phyloP scores from a whole-genome alignment of 306 rosid species.

The Corylus heterophylla region DNA sequence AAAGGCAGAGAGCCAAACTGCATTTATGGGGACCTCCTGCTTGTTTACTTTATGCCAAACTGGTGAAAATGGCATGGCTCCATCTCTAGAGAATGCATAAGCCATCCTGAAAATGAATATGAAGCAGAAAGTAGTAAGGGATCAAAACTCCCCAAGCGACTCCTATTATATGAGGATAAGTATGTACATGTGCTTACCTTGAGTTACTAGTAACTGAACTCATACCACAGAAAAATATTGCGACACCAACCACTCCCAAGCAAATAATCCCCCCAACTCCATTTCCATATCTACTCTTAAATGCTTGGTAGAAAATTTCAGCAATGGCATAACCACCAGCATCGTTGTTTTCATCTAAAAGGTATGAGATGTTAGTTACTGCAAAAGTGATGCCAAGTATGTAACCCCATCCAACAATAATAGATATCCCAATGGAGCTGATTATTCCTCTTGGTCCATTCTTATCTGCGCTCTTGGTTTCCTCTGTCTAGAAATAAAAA shows the following conservation, averaged over 20 bases:
- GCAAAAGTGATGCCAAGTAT: constrained; percentile 91
- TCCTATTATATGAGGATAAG: constrained; percentile 10
- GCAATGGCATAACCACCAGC: constrained; percentile 99
- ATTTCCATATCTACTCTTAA: constrained; percentile 83
- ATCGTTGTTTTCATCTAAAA: constrained; percentile 72
- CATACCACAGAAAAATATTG: constrained; percentile 97
- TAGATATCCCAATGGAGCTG: constrained; percentile 85
- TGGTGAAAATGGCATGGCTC: constrained; percentile 94
- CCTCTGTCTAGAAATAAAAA: constrained; percentile 73
- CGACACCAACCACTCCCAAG: constrained; percentile 80
- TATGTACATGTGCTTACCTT: constrained; percentile 46
- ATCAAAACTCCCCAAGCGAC: not conserved
- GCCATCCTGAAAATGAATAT: constrained; percentile 63
- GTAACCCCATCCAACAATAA: constrained; percentile 88
- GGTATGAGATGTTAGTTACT: constrained; percentile 65
- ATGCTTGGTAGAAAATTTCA: constrained; percentile 77
- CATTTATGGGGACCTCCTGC: constrained; percentile 79
- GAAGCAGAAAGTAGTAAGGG: constrained; percentile 18
- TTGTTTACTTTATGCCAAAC: constrained; percentile 83
- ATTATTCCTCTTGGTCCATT: constrained; percentile 98
- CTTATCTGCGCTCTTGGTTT: constrained; percentile 82
- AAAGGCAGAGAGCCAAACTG: constrained; percentile 86
- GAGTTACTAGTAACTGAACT: constrained; percentile 97
- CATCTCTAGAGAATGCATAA: constrained; percentile 97
- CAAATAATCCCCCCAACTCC: constrained; percentile 96